Percentiles rank a stretch among this genome's conserved stretches.
phyloP scores from a whole-genome alignment of 1,284 basidiomycete genomes.

The Neolentinus lepideus region DNA sequence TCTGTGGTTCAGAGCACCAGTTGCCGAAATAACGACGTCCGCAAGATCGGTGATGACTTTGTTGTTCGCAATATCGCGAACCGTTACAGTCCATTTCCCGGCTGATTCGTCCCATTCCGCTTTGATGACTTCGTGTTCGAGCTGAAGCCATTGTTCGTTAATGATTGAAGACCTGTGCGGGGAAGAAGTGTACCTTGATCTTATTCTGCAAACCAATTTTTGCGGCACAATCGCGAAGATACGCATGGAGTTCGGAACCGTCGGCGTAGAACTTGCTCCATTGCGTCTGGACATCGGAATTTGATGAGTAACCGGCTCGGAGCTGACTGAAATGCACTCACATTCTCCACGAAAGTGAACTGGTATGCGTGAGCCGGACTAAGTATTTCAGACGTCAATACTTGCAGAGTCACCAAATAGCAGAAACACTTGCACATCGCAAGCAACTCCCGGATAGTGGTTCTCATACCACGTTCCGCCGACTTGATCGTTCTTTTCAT shows the following conservation, averaged over 20 bases:
- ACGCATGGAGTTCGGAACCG: conserved; percentile 47
- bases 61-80: conserved; percentile 25
- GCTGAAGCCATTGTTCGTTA: conserved; percentile 35
- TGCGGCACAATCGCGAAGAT: conserved; percentile 44
- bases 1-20: neutral
- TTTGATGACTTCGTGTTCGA: conserved; percentile 42
- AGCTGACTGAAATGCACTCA: conserved; percentile 10
- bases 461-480: conserved; percentile 43
- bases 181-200: neutral
- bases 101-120: conserved; percentile 42
- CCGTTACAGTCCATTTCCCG: conserved; percentile 47
- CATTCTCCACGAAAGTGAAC: conserved; percentile 49
- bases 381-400: neutral
- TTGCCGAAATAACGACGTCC: neutral
- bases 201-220: conserved; percentile 42
- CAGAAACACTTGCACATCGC: conserved; percentile 49
- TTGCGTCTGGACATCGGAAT: conserved; percentile 31
- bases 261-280: conserved; percentile 56
- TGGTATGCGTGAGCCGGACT: conserved; percentile 36
- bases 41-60: conserved; percentile 6
- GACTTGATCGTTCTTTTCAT: conserved; percentile 49
- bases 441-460: conserved; percentile 29
- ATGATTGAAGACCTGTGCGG: neutral
- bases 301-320: neutral
- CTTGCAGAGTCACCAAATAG: conserved; percentile 27